These are phyloP conservation scores for Pelargonium myrrhifolium DNA, from an alignment of 441 rosid species.

Conservation along the genomic window DNA sequence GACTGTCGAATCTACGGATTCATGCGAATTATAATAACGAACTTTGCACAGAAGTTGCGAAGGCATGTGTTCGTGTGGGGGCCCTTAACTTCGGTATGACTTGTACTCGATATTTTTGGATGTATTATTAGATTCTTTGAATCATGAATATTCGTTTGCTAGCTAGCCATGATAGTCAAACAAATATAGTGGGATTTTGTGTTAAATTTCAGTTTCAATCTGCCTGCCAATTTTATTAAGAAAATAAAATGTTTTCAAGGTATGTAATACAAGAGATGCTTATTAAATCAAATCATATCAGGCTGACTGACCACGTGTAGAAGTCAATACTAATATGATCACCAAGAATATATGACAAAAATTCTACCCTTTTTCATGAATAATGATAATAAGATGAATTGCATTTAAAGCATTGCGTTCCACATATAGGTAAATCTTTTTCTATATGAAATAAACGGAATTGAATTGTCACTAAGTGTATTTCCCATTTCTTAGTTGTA, in stretches of 20 bases:
- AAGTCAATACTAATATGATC: background rate
- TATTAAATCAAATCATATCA: background rate
- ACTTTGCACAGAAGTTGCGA: constrained; percentile 68
- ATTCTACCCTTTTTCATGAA: background rate
- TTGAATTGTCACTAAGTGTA: background rate
- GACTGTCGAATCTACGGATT: constrained; percentile 69
- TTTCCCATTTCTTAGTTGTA: background rate
- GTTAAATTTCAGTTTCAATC: background rate
- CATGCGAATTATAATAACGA: constrained; percentile 60
- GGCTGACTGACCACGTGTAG: background rate
- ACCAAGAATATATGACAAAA: background rate
- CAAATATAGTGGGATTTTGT: background rate
- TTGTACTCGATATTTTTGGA: background rate
- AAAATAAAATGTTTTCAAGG: background rate
- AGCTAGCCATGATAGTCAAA: background rate
- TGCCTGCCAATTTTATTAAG: background rate
- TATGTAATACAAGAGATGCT: background rate
- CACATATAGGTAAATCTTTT: background rate
- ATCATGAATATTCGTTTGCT: background rate
- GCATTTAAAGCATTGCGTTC: background rate
- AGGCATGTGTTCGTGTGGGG: constrained; percentile 56
- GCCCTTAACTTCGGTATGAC: constrained; percentile 64
- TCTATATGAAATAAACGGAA: background rate
- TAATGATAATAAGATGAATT: background rate
- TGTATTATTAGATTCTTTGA: background rate